A percentile compares a stretch with the other conserved stretches of the same genome.
phyloP scores from a whole-genome alignment of 495 filamentous ascomycete species.

The Annulohypoxylon maeteangense region DNA sequence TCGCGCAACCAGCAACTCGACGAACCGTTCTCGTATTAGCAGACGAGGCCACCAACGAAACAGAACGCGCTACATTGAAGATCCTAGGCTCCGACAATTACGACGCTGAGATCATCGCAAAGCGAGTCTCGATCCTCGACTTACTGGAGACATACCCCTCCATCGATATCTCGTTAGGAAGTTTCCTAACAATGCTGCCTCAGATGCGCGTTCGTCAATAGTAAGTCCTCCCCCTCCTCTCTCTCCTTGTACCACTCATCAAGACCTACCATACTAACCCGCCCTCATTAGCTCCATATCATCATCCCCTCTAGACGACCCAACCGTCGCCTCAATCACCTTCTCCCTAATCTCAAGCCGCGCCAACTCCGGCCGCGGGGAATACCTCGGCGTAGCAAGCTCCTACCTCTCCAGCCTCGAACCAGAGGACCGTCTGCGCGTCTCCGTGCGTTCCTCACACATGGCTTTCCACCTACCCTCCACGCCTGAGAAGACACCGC shows the following conservation, averaged over 20 bases:
- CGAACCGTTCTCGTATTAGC: conserved; percentile 45
- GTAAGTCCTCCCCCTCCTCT: conserved; percentile 19
- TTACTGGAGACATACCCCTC: conserved; percentile 64
- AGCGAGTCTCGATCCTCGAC: conserved; percentile 68
- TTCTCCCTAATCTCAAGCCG: conserved; percentile 62
- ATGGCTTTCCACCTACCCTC: conserved; percentile 70
- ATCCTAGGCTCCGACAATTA: conserved; percentile 37
- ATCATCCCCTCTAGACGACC: conserved; percentile 64
- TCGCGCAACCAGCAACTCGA: conserved; percentile 68
- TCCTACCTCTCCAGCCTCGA: conserved; percentile 64
- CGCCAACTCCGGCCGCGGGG: conserved; percentile 44
- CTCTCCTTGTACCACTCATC: too few species aligned
- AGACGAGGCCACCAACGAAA: conserved; percentile 30
- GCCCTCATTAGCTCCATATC: conserved; percentile 57
- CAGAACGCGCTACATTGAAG: conserved; percentile 24
- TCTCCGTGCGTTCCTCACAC: conserved; percentile 66
- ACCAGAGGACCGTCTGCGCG: conserved; percentile 52
- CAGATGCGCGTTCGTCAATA: conserved; percentile 75
- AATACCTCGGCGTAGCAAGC: conserved; percentile 63
- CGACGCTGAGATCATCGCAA: conserved; percentile 46
- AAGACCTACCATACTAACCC: background rate
- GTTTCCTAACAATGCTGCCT: conserved; percentile 70
- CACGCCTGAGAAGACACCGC: conserved; percentile 62
- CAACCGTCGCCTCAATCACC: conserved; percentile 63
- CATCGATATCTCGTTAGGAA: conserved; percentile 58